Evolutionary conservation across 148 eudicot genomes (phyloP).

Genomic region (Drosera capensis): DNA sequence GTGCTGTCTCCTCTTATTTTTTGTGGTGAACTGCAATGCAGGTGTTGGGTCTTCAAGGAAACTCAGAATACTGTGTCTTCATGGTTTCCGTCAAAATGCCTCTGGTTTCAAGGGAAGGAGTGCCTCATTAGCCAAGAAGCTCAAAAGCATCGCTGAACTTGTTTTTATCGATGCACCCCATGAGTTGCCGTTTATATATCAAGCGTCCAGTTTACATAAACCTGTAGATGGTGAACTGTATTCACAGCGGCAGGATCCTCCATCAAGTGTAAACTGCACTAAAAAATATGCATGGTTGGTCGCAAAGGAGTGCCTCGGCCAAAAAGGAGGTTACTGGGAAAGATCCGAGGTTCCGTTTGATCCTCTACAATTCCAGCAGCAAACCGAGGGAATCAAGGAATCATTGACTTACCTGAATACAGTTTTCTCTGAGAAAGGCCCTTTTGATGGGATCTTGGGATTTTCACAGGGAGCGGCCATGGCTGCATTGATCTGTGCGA

Average conservation of each 20-base stretch:
- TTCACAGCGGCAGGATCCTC: conserved; percentile 14
- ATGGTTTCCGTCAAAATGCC: conserved; percentile 96
- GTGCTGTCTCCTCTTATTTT: neutral
- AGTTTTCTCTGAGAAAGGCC: conserved; percentile 40
- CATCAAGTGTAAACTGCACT: conserved; percentile 38
- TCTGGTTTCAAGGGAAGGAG: conserved; percentile 87
- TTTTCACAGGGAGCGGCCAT: conserved; percentile 98
- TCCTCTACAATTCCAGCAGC: conserved; percentile 70
- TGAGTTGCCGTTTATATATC: conserved; percentile 76
- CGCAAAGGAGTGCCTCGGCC: conserved; percentile 19
- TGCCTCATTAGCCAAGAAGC: conserved; percentile 76
- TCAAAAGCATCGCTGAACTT: conserved; percentile 67
- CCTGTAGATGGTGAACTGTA: conserved; percentile 8
- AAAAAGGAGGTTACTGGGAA: conserved; percentile 37
- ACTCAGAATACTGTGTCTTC: conserved; percentile 79
- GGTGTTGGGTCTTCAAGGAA: conserved; percentile 35
- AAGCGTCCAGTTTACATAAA: conserved; percentile 17
- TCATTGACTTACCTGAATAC: conserved; percentile 47
- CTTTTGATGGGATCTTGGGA: conserved; percentile 91
- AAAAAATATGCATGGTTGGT: conserved; percentile 82
- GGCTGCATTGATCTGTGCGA: conserved; percentile 52
- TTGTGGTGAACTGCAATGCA: conserved; percentile 6
- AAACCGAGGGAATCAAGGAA: conserved; percentile 59
- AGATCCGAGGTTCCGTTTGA: conserved; percentile 42
- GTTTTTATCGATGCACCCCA: conserved; percentile 82